phyloP scores from a whole-genome alignment of 2,329 filamentous ascomycete genomes.

The Ophiognomonia clavigignenti-juglandacearum region DNA sequence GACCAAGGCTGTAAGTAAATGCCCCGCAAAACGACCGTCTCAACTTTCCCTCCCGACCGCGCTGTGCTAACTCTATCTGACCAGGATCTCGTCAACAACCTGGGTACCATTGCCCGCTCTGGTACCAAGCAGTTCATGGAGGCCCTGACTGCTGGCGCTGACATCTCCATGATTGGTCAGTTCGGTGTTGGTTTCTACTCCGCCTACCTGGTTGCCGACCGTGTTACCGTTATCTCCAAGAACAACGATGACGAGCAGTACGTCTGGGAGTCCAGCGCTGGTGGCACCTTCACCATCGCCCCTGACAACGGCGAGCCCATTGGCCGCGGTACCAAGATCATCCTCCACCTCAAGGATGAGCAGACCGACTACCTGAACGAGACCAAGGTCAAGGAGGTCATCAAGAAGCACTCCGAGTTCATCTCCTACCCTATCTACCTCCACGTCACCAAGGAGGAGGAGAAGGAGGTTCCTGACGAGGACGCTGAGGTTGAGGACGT shows the following conservation, averaged over 20 bases:
- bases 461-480: conserved; percentile 98
- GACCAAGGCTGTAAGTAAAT: conserved; percentile 90
- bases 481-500: conserved; percentile 67
- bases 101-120: conserved; percentile 97
- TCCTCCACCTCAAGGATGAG: conserved; percentile 99
- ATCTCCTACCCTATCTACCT: conserved; percentile 99
- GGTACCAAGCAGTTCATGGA: conserved; percentile 99
- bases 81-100: conserved; percentile 98
- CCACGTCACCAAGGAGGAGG: conserved; percentile 97
- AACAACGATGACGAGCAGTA: conserved; percentile 99
- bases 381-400: conserved; percentile 99
- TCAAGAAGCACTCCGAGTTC: conserved; percentile 99
- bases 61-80: conserved; percentile 30
- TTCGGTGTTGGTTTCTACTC: conserved; percentile 99
- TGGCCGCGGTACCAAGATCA: conserved; percentile 94
- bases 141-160: conserved; percentile 93
- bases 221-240: conserved; percentile 93
- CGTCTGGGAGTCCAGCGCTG: conserved; percentile 96
- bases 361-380: conserved; percentile 98
- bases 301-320: conserved; percentile 86
- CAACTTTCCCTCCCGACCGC: not conserved
- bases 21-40: not conserved
- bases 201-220: conserved; percentile 97
- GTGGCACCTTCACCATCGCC: conserved; percentile 92
- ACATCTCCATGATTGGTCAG: conserved; percentile 99